Evolutionary conservation across 2,329 filamentous ascomycete species (phyloP).

Genomic region (Fusarium nurragi): DNA sequence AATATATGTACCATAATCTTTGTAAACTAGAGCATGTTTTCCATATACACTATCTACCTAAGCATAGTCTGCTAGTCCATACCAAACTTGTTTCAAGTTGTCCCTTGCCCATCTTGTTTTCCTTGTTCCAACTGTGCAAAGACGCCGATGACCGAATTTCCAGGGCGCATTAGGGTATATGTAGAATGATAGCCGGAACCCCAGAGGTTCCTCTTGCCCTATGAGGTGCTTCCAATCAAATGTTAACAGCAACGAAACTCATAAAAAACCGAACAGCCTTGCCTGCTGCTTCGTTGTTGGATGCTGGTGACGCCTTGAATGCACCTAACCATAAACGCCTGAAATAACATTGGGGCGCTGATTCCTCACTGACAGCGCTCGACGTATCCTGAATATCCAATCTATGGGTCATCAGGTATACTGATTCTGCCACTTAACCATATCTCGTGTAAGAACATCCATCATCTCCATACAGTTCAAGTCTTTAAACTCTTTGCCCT

Average conservation of each 20-base stretch:
- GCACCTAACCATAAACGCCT: conserved; percentile 39
- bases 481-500: conserved; percentile 72
- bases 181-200: conserved; percentile 23
- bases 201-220: conserved; percentile 6
- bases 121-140: conserved; percentile 21
- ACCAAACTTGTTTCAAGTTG: conserved; percentile 9
- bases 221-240: conserved; percentile 14
- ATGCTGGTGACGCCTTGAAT: conserved; percentile 41
- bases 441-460: conserved; percentile 81
- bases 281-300: conserved; percentile 29
- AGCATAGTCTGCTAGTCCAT: conserved; percentile 26
- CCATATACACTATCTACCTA: conserved; percentile 32
- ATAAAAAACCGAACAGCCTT: conserved; percentile 21
- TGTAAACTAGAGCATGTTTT: conserved; percentile 27
- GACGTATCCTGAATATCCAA: not conserved
- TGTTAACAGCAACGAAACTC: conserved; percentile 14
- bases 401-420: conserved; percentile 55
- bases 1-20: conserved; percentile 11
- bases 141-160: conserved; percentile 24
- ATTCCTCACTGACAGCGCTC: not conserved
- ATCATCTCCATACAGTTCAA: conserved; percentile 89
- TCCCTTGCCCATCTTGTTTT: conserved; percentile 14
- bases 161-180: conserved; percentile 32
- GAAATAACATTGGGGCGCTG: conserved; percentile 10
- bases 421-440: conserved; percentile 86